Conservation (phyloP, 306 rosid genomes). For the Lupinus albus region DNA sequence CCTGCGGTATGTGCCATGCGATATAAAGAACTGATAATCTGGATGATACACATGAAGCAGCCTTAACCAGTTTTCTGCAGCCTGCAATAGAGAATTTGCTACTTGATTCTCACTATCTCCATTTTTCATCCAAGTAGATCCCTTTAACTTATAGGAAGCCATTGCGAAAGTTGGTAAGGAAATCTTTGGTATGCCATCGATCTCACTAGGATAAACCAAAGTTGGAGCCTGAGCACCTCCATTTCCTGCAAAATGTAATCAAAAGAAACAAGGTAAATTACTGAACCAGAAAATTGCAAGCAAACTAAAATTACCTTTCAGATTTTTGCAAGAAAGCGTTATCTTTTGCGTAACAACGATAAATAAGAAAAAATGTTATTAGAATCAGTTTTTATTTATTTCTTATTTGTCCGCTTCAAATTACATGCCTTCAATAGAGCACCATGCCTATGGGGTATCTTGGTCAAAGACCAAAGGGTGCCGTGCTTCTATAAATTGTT, state of each 20-base stretch:
- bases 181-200: constrained; percentile 61
- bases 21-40: constrained; percentile 74
- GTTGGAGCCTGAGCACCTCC: constrained; percentile 54
- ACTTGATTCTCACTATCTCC: constrained; percentile 55
- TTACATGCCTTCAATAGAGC: background rate
- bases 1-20: constrained; percentile 58
- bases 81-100: constrained; percentile 65
- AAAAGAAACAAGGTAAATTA: constrained; percentile 30
- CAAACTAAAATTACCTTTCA: constrained; percentile 18
- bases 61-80: constrained; percentile 76
- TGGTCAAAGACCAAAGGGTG: background rate
- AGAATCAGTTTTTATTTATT: background rate
- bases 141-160: constrained; percentile 83
- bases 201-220: constrained; percentile 59
- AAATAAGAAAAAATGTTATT: background rate
- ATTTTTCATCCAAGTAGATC: constrained; percentile 65
- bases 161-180: constrained; percentile 66
- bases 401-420: constrained; percentile 19
- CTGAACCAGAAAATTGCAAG: background rate
- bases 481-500: background rate
- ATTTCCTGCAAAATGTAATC: constrained; percentile 48
- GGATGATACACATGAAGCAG: constrained; percentile 78
- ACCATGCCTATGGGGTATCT: background rate
- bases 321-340: constrained; percentile 2
- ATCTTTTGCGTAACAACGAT: background rate